phyloP scores from a whole-genome alignment of 768 basidiomycete species.

The Lactifluus subvellereus region DNA sequence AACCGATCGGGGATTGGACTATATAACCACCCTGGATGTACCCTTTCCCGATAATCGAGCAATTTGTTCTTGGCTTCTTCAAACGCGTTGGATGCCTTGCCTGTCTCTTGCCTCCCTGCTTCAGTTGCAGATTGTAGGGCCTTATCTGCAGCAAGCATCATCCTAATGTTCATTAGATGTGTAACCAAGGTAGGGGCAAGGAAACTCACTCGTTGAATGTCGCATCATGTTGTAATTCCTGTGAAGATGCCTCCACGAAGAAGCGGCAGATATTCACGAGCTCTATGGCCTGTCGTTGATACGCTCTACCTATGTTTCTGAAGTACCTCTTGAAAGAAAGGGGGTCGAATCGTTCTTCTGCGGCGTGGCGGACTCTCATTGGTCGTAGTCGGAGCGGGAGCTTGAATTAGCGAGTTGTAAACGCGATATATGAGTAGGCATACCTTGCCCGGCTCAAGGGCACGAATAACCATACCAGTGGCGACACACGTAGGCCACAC shows the following conservation, averaged over 20 bases:
- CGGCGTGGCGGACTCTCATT: not conserved
- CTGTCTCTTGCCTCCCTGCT: slow-evolving; percentile 3
- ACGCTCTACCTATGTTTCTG: not conserved
- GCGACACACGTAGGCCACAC: not conserved
- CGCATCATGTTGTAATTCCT: not conserved
- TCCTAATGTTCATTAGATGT: not conserved
- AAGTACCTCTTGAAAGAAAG: not conserved
- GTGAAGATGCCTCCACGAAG: not conserved
- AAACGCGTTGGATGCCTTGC: slow-evolving; percentile 1
- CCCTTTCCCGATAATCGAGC: not conserved
- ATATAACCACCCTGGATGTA: not conserved
- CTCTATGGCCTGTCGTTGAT: slow-evolving; percentile 13
- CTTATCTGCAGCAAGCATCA: not conserved
- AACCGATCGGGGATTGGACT: too few species aligned
- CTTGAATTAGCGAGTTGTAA: not conserved
- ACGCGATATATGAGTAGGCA: not conserved
- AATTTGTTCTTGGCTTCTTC: not conserved
- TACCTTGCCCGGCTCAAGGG: not conserved
- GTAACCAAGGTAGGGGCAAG: not conserved
- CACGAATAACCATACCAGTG: not conserved
- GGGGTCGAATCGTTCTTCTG: slow-evolving; percentile 1
- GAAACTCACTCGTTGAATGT: slow-evolving; percentile 3
- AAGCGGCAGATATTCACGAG: slow-evolving; percentile 1
- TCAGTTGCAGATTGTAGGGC: slow-evolving; percentile 3
- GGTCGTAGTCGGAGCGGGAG: not conserved